Conservation (phyloP, 148 eudicot genomes). For the Amaranthus cruentus region DNA sequence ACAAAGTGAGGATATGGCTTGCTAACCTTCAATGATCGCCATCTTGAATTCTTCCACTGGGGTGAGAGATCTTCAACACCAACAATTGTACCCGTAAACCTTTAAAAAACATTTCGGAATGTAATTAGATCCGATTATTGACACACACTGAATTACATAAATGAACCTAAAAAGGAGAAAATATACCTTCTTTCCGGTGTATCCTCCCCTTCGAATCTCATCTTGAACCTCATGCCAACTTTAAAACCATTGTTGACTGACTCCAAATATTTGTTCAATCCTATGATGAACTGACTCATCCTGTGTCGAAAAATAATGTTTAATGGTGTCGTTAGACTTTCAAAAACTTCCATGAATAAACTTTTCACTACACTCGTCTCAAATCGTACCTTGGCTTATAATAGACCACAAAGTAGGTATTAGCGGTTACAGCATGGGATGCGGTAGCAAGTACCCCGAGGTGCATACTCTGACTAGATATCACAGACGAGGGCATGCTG, state of each 20-base stretch:
- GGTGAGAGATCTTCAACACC: conserved; percentile 70
- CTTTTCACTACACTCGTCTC: too few species aligned
- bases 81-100: conserved; percentile 88
- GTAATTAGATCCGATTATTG: neutral
- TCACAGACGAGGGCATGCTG: conserved; percentile 86
- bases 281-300: conserved; percentile 95
- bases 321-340: neutral
- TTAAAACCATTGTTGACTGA: conserved; percentile 48
- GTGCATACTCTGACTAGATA: conserved; percentile 97
- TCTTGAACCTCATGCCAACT: conserved; percentile 87
- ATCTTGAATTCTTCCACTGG: conserved; percentile 75
- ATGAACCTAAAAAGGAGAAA: neutral
- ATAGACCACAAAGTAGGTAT: conserved; percentile 70
- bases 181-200: conserved; percentile 80
- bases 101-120: conserved; percentile 18
- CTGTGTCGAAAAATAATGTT: conserved; percentile 29
- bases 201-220: conserved; percentile 97
- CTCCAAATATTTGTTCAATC: conserved; percentile 84
- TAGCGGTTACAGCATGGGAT: conserved; percentile 70
- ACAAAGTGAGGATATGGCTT: neutral
- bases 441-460: conserved; percentile 98
- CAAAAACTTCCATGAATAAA: neutral
- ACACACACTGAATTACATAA: neutral
- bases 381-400: conserved; percentile 80
- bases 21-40: conserved; percentile 83